Conservation (phyloP, 345 rosid genomes). For the Sisymbrium irio region DNA sequence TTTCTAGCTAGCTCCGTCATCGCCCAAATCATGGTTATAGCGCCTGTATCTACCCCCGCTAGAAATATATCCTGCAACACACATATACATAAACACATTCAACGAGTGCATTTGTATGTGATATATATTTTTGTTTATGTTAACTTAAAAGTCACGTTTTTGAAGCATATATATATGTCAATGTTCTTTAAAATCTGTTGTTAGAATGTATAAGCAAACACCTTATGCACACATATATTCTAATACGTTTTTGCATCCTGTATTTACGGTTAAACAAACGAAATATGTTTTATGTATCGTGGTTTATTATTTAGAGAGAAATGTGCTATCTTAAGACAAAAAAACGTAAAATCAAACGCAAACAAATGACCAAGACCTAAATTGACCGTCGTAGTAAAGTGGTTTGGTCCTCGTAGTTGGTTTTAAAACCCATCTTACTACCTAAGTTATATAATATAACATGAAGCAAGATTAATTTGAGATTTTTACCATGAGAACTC, state of each 20-base stretch:
- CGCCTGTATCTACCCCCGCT: slow-evolving; percentile 14
- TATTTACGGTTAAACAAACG: no score
- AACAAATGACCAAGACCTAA: background rate
- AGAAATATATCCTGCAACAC: slow-evolving; percentile 18
- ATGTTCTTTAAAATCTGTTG: no score
- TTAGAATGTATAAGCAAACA: no score
- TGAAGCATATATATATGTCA: no score
- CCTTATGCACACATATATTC: no score
- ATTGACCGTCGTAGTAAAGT: background rate
- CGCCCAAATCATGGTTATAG: slow-evolving; percentile 18
- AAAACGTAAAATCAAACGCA: background rate
- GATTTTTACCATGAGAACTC: slow-evolving; percentile 14
- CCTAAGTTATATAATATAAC: background rate
- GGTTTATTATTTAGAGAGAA: no score
- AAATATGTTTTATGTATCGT: no score
- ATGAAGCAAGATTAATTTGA: background rate
- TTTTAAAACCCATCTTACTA: background rate
- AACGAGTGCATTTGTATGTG: no score
- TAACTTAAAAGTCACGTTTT: no score
- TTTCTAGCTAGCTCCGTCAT: slow-evolving; percentile 14
- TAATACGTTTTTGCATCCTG: no score
- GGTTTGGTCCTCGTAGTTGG: background rate
- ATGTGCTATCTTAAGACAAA: no score
- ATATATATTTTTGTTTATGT: no score
- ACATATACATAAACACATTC: background rate